A percentile compares a stretch with the other conserved stretches of the same genome.
phyloP scores from a whole-genome alignment of 495 filamentous ascomycete species.

The Cetradonia linearis region DNA sequence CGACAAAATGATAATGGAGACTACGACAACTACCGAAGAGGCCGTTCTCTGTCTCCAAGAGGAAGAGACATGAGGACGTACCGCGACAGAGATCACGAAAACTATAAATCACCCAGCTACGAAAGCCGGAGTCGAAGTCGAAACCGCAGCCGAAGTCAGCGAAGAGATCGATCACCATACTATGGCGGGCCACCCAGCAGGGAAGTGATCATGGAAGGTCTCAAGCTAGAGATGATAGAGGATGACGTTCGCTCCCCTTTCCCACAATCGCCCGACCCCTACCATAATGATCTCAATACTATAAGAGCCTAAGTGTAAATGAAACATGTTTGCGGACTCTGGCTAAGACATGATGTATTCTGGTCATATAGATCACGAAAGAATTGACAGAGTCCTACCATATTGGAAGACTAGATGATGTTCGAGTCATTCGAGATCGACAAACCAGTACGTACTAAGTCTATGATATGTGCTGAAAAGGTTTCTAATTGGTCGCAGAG shows the following conservation, averaged over 20 bases:
- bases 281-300: conserved; percentile 14
- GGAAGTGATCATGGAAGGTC: conserved; percentile 53
- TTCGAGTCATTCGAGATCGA: conserved; percentile 56
- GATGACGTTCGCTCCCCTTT: conserved; percentile 48
- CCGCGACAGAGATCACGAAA: conserved; percentile 47
- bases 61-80: conserved; percentile 36
- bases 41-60: conserved; percentile 32
- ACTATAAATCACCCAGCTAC: conserved; percentile 43
- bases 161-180: conserved; percentile 35
- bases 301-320: conserved; percentile 20
- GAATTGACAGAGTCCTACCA: conserved; percentile 51
- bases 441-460: conserved; percentile 45
- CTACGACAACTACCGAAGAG: conserved; percentile 33
- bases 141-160: conserved; percentile 35
- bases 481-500: conserved; percentile 32
- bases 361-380: conserved; percentile 46
- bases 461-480: conserved; percentile 1
- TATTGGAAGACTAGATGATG: conserved; percentile 49
- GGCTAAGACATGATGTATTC: conserved; percentile 40
- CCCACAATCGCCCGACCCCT: conserved; percentile 9
- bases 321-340: conserved; percentile 26
- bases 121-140: conserved; percentile 33
- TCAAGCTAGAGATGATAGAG: conserved; percentile 49
- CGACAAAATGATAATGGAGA: conserved; percentile 20
- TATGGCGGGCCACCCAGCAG: conserved; percentile 42